phyloP scores from a whole-genome alignment of 192 early-diverging fungal genomes.

The Haplosporangium gracile region DNA sequence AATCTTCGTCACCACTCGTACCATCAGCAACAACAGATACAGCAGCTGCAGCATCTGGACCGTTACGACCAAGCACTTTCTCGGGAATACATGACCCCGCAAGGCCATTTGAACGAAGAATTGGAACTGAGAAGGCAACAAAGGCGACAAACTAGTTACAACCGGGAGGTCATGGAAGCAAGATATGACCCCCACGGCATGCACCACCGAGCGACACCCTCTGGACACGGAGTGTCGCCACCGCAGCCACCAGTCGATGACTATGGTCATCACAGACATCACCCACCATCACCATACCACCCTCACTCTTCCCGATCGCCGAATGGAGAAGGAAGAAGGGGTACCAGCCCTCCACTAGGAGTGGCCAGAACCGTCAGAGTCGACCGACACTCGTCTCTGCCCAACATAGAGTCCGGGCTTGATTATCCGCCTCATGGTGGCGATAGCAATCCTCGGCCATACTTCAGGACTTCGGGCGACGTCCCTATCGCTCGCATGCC shows the following conservation, averaged over 20 bases:
- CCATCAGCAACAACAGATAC: neutral
- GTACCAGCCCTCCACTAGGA: neutral
- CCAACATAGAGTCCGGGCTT: neutral
- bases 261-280: neutral
- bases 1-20: neutral
- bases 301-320: neutral
- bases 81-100: neutral
- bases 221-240: neutral
- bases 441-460: neutral
- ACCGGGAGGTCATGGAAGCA: neutral
- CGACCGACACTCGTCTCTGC: neutral
- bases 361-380: neutral
- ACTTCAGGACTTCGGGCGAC: neutral
- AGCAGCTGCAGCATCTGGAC: neutral
- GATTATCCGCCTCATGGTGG: neutral
- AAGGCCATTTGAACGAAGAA: neutral
- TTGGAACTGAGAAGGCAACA: constrained; percentile 32
- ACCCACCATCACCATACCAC: constrained; percentile 7
- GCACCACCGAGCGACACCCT: neutral
- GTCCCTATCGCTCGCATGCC: neutral
- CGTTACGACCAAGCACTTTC: neutral
- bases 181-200: neutral
- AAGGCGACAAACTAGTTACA: neutral
- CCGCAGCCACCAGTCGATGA: neutral
- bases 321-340: neutral